Percentiles rank a stretch among this genome's conserved stretches.
phyloP scores from a whole-genome alignment of 1,284 basidiomycete species.

The Ceratobasidium sp. region DNA sequence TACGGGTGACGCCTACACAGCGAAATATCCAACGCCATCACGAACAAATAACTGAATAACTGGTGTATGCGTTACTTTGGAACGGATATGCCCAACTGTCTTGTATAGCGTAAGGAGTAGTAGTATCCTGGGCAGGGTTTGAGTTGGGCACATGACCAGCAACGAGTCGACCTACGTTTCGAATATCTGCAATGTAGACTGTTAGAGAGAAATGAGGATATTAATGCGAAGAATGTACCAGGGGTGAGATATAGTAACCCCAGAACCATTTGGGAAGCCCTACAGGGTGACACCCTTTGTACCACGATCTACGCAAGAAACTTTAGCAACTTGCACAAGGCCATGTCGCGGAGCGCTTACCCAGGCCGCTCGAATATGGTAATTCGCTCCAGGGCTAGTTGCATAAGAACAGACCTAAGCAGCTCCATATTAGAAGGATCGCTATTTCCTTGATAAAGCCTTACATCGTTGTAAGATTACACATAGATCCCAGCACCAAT shows the following conservation, averaged over 20 bases:
- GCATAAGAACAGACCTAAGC: conserved; percentile 24
- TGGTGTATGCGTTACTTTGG: conserved; percentile 15
- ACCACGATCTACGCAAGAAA: conserved; percentile 5
- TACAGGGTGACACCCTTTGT: conserved; percentile 28
- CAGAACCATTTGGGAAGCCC: conserved; percentile 33
- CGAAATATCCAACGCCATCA: conserved; percentile 22
- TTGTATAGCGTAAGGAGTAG: conserved; percentile 24
- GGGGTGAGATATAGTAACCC: conserved; percentile 16
- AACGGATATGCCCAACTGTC: conserved; percentile 17
- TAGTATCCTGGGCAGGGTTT: not conserved
- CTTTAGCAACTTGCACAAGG: not conserved
- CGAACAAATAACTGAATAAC: conserved; percentile 20
- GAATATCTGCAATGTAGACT: conserved; percentile 8
- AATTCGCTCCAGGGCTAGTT: conserved; percentile 14
- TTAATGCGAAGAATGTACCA: not conserved
- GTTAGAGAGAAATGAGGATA: not conserved
- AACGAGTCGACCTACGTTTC: conserved; percentile 16
- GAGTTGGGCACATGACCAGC: not conserved
- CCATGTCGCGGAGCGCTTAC: not conserved
- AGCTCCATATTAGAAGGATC: not conserved
- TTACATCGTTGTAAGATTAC: conserved; percentile 20
- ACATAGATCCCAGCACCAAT: conserved; percentile 1
- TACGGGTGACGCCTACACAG: conserved; percentile 5
- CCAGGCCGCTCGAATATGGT: conserved; percentile 19
- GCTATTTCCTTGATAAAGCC: not conserved